phyloP scores from a whole-genome alignment of 192 early-diverging fungal species.

The Coemansia sp. region DNA sequence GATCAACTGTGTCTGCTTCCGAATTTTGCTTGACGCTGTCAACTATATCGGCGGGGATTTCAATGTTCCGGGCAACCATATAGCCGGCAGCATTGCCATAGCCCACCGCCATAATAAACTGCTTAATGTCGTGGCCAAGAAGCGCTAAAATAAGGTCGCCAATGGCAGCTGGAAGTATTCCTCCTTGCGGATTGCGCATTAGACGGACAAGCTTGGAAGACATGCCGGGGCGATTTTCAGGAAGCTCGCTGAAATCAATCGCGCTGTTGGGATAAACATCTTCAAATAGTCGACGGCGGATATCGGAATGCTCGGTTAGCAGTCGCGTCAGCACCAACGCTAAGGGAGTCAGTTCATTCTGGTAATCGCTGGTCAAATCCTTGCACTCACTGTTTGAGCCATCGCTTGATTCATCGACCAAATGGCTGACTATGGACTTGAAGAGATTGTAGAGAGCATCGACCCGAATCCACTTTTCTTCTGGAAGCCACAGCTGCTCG shows the following conservation, averaged over 20 bases:
- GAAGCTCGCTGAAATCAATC: slow-evolving; percentile 26
- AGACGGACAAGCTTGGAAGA: slow-evolving; percentile 35
- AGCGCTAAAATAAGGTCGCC: slow-evolving; percentile 45
- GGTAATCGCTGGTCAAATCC: background rate
- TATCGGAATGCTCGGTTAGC: slow-evolving; percentile 22
- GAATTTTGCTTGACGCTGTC: slow-evolving; percentile 15
- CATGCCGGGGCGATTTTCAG: slow-evolving; percentile 32
- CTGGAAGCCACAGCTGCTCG: slow-evolving; percentile 26
- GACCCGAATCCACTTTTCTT: slow-evolving; percentile 12
- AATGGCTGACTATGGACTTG: slow-evolving; percentile 6
- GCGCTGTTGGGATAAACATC: slow-evolving; percentile 18
- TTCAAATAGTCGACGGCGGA: slow-evolving; percentile 25
- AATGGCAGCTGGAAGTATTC: slow-evolving; percentile 32
- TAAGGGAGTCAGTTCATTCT: slow-evolving; percentile 34
- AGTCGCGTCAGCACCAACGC: slow-evolving; percentile 38
- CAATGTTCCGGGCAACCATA: slow-evolving; percentile 70
- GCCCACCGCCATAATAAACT: slow-evolving; percentile 63
- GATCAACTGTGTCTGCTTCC: slow-evolving; percentile 60
- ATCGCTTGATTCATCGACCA: background rate
- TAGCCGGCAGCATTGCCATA: slow-evolving; percentile 95
- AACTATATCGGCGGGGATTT: slow-evolving; percentile 46
- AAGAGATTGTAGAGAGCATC: slow-evolving; percentile 15
- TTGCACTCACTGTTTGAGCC: too few species aligned
- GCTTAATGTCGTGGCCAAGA: slow-evolving; percentile 38
- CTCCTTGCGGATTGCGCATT: slow-evolving; percentile 33